Evolutionary conservation across 2,329 filamentous ascomycete species (phyloP).

Genomic region (Cladosporium phlei): DNA sequence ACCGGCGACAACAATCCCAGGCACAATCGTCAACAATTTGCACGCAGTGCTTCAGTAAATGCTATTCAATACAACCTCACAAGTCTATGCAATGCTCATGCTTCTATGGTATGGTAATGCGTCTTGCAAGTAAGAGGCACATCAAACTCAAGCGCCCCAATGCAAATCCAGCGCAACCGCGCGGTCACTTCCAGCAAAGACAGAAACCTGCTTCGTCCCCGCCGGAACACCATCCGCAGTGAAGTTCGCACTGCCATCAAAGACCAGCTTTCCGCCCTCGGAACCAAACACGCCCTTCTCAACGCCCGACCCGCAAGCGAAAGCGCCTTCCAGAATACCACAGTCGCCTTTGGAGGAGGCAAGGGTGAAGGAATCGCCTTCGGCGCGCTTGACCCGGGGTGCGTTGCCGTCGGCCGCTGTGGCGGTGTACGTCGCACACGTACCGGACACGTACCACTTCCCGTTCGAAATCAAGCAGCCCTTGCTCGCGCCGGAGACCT

Average conservation of each 20-base stretch:
- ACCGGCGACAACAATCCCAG: too few species aligned
- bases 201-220: constrained; percentile 41
- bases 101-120: too few species aligned
- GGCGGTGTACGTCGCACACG: constrained; percentile 62
- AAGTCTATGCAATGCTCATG: too few species aligned
- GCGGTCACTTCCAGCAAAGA: constrained; percentile 36
- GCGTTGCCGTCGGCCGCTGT: constrained; percentile 32
- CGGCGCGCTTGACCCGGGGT: neutral
- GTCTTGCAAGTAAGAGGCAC: neutral
- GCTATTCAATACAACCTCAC: too few species aligned
- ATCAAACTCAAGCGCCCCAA: constrained; percentile 28
- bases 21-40: too few species aligned
- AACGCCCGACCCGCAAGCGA: constrained; percentile 53
- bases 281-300: constrained; percentile 39
- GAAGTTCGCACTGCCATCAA: constrained; percentile 37
- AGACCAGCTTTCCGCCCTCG: constrained; percentile 34
- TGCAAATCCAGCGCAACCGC: constrained; percentile 32
- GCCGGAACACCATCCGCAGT: constrained; percentile 41
- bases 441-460: constrained; percentile 63
- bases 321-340: constrained; percentile 48
- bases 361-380: constrained; percentile 45
- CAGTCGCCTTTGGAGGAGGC: constrained; percentile 57
- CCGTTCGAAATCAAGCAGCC: constrained; percentile 66
- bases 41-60: too few species aligned
- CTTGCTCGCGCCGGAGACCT: constrained; percentile 42